Conservation (phyloP, 176 grass and related monocot genomes). For the Avena atlantica region DNA sequence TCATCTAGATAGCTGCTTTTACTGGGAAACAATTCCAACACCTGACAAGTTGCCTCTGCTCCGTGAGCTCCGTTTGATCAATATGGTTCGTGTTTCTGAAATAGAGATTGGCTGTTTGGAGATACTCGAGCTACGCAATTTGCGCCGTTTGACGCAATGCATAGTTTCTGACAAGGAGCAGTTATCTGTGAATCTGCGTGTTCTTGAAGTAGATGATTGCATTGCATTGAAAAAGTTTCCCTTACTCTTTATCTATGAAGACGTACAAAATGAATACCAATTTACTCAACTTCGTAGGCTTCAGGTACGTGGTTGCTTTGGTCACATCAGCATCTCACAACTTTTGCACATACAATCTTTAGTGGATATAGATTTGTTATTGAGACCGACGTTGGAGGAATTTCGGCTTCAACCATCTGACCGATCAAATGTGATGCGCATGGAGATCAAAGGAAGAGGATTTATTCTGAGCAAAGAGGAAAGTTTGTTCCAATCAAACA, state of each 20-base stretch:
- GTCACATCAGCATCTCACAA: background rate
- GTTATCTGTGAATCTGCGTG: background rate
- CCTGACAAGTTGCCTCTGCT: background rate
- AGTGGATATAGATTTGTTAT: background rate
- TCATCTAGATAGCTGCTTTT: background rate
- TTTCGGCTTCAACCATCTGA: background rate
- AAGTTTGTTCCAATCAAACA: conserved; percentile 9
- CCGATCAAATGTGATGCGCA: background rate
- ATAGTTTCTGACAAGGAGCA: background rate
- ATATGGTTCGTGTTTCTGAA: background rate
- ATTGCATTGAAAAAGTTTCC: background rate
- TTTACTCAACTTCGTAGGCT: conserved; percentile 8
- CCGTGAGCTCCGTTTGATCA: conserved; percentile 5
- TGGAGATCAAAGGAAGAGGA: background rate
- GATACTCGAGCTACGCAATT: conserved; percentile 2
- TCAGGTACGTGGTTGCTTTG: background rate
- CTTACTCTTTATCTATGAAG: background rate
- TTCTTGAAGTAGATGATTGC: conserved; percentile 14
- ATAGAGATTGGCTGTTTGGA: conserved; percentile 25
- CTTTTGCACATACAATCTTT: conserved; percentile 18
- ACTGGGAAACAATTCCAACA: conserved; percentile 25
- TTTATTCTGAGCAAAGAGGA: background rate
- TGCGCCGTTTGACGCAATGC: background rate
- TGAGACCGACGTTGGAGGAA: background rate
- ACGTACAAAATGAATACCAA: background rate